Percentiles rank a stretch among this genome's conserved stretches.
These are phyloP conservation scores for Suhomyces yuchorum DNA, from an alignment of 1,139 yeast species.

Conservation along the genomic window DNA sequence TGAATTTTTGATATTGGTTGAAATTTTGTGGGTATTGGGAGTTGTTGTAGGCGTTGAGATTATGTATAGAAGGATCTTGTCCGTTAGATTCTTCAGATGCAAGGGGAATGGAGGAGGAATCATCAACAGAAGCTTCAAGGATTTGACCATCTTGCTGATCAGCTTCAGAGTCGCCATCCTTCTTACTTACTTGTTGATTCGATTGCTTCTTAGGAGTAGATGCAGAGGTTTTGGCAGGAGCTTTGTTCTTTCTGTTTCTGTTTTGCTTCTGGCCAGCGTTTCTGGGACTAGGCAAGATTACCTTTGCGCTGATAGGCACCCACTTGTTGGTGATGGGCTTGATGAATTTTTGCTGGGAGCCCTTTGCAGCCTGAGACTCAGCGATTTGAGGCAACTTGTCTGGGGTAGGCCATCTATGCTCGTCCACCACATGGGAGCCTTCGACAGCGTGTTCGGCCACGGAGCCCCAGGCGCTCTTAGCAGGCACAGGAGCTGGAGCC, in stretches of 20 bases:
- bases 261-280: conserved; percentile 31
- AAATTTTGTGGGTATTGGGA: conserved; percentile 13
- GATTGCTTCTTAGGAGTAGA: conserved; percentile 15
- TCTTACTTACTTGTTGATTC: conserved; percentile 8
- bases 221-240: conserved; percentile 16
- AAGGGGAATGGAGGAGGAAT: conserved; percentile 5
- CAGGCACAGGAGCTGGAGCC: conserved; percentile 80
- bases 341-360: conserved; percentile 49
- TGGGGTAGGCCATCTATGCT: conserved; percentile 64
- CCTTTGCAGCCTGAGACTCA: conserved; percentile 30
- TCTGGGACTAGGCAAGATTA: conserved; percentile 49
- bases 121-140: not conserved
- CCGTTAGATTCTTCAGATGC: conserved; percentile 14
- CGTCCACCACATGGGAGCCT: conserved; percentile 36
- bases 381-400: conserved; percentile 33
- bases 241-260: conserved; percentile 40
- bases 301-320: conserved; percentile 84
- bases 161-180: conserved; percentile 11
- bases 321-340: conserved; percentile 76
- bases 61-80: conserved; percentile 9
- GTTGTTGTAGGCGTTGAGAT: conserved; percentile 5
- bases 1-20: conserved; percentile 18
- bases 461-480: conserved; percentile 70
- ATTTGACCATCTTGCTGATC: conserved; percentile 1
- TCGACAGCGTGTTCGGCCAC: conserved; percentile 27